Evolutionary conservation across 2,329 filamentous ascomycete species (phyloP), one percentile per base, ranked within the genome.

Genomic region (Calonectria hawksworthii): DNA sequence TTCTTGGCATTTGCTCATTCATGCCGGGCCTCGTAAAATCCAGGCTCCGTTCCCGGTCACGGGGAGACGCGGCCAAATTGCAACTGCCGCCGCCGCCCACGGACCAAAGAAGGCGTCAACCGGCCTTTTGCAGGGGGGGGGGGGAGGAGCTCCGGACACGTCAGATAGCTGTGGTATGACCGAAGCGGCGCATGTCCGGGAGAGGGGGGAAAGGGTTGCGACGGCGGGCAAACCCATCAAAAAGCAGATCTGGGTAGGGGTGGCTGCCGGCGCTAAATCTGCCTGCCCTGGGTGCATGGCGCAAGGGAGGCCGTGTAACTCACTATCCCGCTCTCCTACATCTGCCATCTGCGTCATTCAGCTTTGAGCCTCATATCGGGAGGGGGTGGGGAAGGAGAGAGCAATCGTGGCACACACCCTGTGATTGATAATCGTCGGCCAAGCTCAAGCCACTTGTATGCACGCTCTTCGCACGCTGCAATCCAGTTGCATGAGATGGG

Each of bases 181-280:
- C 56, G 36, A 63, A 63, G 56, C 56, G 56, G 56, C 56, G 56
- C 56, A 63, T 41, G 56, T 26, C n/a, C n/a, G n/a, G n/a, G n/a
- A 9, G 16, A 8, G 34, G 41, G 7, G 41, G 34, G 34, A 3
- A 36, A 56, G 18, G 56, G 36, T 23, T 63, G 36, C 32, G 56
- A 26, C 34, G 38, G 56, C 56, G 23, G 56, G 56, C 36, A 63
- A 63, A 63, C 56, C 56, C 56, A 63, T 63, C n/a, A 63, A 47
- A 23, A 47, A 28, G 56, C n/a, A 63, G 56, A 63, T 63, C 34
- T 63, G 23, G 23, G 56, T 63, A 23, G 34, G 38, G 38, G 34
- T 63, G 56, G 56, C 36, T 63, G 56, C 56, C 56, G 56, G 56
- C 56, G 56, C 56, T 63, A 63, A 63, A 30, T 63, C 56, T 63